Conservation (phyloP, 768 basidiomycete genomes). For the Boletus rufocinnamomeus region DNA sequence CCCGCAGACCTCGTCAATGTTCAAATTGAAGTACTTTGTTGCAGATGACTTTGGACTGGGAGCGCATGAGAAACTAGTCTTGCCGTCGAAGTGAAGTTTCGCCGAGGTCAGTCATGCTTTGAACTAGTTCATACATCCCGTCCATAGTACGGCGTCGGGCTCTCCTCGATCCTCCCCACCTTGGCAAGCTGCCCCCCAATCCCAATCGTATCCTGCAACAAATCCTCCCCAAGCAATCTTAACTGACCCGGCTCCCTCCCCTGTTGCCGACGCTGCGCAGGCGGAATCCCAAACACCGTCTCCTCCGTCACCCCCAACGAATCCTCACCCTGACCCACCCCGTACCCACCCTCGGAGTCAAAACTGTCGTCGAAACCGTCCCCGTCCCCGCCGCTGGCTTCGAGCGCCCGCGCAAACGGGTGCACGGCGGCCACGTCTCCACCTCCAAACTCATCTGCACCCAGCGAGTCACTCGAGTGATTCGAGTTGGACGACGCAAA, state of each 20-base stretch:
- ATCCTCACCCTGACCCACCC: conserved; percentile 19
- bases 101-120: background rate
- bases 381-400: conserved; percentile 35
- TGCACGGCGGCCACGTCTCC: conserved; percentile 49
- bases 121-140: conserved; percentile 6
- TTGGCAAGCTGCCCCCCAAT: conserved; percentile 54
- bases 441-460: conserved; percentile 42
- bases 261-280: conserved; percentile 45
- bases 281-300: conserved; percentile 71
- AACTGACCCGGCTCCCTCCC: conserved; percentile 36
- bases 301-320: conserved; percentile 47
- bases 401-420: conserved; percentile 53
- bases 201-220: conserved; percentile 64
- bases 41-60: too few species aligned
- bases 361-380: conserved; percentile 55
- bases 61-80: background rate
- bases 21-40: too few species aligned
- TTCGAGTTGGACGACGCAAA: conserved; percentile 55
- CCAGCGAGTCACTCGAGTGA: conserved; percentile 58
- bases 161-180: conserved; percentile 58
- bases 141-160: conserved; percentile 55
- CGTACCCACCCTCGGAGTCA: conserved; percentile 46
- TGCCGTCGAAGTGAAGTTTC: background rate
- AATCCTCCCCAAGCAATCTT: conserved; percentile 61
- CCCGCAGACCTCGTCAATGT: too few species aligned